Evolutionary conservation across 345 rosid genomes (phyloP), one percentile per base, ranked within the genome.

Genomic region (Eucalyptus curtisii): DNA sequence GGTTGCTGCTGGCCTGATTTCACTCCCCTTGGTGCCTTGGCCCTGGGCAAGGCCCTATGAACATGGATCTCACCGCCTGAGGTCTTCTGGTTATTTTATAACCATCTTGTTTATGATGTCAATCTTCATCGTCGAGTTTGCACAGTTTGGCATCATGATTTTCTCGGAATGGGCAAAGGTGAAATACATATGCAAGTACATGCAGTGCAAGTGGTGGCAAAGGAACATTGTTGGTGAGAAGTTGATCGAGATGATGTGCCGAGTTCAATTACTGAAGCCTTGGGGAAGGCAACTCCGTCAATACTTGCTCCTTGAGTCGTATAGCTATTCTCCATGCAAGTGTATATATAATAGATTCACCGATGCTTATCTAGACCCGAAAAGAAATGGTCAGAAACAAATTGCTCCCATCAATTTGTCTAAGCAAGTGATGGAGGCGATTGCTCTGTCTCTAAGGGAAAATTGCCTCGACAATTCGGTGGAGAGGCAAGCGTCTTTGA

Each of bases 51-150:
- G 16, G 55, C 55, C 55, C 2, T 0, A 16, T 50, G 8, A 6
- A 5, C 20, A 16, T 50, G 53, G 1, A 16, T 50, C 53, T 50
- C 7, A 50, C 15, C 1, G 1, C 55, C 0, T 52, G 55, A 52
- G 9, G 55, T 52, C 0, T 1, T 1, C 57, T 52, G 4, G 10
- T 52, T 2, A 0, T 19, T 52, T 20, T 52, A 17, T 3, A 66
- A 66, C 40, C 42, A 4, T 4, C 11, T 31, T 31, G 6, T 31
- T 66, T 7, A 4, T 31, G 22, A 16, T 31, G 79, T 66, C 79
- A 31, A 66, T 66, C 20, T 3, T 8, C 1, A 3, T 31, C 0
- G 42, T 66, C 4, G 6, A 66, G 12, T 33, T 66, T 66, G 17
- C 79, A 31, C 79, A 66, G 79, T 66, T 66, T 31, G 22, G 42